Percentiles rank a stretch among this genome's conserved stretches.
phyloP scores from a whole-genome alignment of 1,284 basidiomycete species.

The Heterobasidion irregulare region DNA sequence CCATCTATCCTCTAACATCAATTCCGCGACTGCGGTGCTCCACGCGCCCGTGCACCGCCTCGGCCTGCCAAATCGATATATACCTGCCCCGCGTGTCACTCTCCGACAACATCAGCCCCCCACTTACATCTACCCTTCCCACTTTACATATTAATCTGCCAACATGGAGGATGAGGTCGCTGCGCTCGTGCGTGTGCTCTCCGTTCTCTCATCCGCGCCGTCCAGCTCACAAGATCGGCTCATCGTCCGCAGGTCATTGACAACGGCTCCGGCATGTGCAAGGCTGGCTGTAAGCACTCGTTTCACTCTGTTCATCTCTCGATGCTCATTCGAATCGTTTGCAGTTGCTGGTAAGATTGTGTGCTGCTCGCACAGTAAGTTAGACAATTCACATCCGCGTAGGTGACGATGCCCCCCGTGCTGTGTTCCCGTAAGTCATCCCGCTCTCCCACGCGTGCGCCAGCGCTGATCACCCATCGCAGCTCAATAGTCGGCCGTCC shows the following conservation, averaged over 20 bases:
- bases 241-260: slow-evolving; percentile 53
- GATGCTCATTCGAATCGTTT: slow-evolving; percentile 15
- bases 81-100: not conserved
- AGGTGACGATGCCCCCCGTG: slow-evolving; percentile 68
- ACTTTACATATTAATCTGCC: slow-evolving; percentile 1
- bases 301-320: slow-evolving; percentile 7
- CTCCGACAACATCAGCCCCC: not conserved
- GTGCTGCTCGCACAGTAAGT: not conserved
- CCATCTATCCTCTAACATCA: not conserved
- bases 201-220: not conserved
- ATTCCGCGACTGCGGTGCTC: not conserved
- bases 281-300: slow-evolving; percentile 73
- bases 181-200: slow-evolving; percentile 29
- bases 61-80: not conserved
- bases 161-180: slow-evolving; percentile 41
- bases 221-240: not conserved
- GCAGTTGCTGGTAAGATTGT: slow-evolving; percentile 40
- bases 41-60: not conserved
- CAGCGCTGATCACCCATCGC: not conserved
- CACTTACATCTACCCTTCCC: not conserved
- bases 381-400: not conserved
- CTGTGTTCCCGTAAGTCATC: slow-evolving; percentile 55
- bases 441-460: not conserved
- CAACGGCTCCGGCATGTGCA: slow-evolving; percentile 89
- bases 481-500: slow-evolving; percentile 90